Evolutionary conservation across 1,284 basidiomycete genomes (phyloP).

Genomic region (Flammula alnicola): DNA sequence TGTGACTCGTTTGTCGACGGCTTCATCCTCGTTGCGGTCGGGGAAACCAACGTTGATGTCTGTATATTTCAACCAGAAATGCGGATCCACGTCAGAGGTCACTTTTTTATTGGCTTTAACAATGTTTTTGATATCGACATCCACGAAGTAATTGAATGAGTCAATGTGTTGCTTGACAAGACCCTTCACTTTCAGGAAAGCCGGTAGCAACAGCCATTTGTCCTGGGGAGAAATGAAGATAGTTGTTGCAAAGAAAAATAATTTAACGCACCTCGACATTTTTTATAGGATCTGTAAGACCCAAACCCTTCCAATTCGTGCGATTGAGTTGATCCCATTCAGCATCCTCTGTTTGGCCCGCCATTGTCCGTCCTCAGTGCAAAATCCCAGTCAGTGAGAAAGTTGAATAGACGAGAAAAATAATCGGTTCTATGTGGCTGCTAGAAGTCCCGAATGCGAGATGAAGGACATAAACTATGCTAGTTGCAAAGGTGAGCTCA

Average conservation of each 20-base stretch:
- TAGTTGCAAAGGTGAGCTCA: no score
- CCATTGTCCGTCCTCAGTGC: no score
- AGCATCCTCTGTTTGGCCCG: conserved; percentile 28
- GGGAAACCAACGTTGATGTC: conserved; percentile 95
- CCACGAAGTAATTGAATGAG: conserved; percentile 99
- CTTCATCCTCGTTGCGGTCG: conserved; percentile 83
- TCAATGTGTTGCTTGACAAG: conserved; percentile 99
- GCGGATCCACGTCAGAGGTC: conserved; percentile 96
- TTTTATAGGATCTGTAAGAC: conserved; percentile 80
- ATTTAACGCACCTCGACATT: conserved; percentile 65
- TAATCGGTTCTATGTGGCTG: no score
- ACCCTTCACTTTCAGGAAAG: conserved; percentile 95
- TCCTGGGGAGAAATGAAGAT: conserved; percentile 58
- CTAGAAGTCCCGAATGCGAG: no score
- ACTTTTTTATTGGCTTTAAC: conserved; percentile 92
- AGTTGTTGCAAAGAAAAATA: background rate
- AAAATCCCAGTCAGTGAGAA: no score
- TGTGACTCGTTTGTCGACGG: conserved; percentile 85
- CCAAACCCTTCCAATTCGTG: conserved; percentile 71
- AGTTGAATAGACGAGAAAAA: no score
- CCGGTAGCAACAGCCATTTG: conserved; percentile 96
- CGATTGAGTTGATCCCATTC: conserved; percentile 66
- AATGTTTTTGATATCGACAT: conserved; percentile 97
- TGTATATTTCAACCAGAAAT: conserved; percentile 97
- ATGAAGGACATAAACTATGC: no score